Evolutionary conservation across 345 rosid species (phyloP), one percentile per base, ranked within the genome.

Genomic region (Salix arbutifolia): DNA sequence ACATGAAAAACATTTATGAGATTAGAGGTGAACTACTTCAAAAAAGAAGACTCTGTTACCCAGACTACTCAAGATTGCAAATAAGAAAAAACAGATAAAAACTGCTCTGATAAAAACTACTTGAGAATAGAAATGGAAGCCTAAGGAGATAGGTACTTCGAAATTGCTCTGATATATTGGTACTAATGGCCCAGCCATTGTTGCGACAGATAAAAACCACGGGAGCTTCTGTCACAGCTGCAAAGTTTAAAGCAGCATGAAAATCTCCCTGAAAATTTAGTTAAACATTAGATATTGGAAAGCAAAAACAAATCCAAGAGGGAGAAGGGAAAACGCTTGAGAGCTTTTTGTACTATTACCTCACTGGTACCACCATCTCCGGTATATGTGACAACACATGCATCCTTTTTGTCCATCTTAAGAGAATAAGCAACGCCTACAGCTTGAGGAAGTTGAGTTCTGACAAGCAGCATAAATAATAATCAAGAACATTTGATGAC

Each of bases 141-240:
- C 14, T 80, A 77, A 75, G 30, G 12, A 4, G 62, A 71, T 14
- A 60, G 80, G 48, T 89, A 93, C 98, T 90, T 85, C 97, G 92
- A 81, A 93, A 91, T 83, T 91, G 98, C 64, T 93, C 97, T 56
- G 95, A 84, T 65, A 84, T 77, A 31, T 93, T 93, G 37, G 97
- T 91, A 67, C 98, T 93, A 73, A 93, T 93, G 4, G 97, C 97
- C 98, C 97, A 91, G 82, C 95, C 98, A 74, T 91, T 93, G 88
- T 91, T 91, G 64, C 97, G 88, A 79, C 98, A 93, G 40, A 93
- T 84, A 70, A 93, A 93, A 33, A 93, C 83, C 28, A 93, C 97
- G 0, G 98, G 95, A 23, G 91, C 93, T 80, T 91, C 94, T 87
- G 86, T 77, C 31, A 93, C 95, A 8, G 92, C 92, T 4, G 94